These are phyloP conservation scores for Umbelopsis sp. DNA, from an alignment of 371 early-diverging fungal species.

Conservation along the genomic window DNA sequence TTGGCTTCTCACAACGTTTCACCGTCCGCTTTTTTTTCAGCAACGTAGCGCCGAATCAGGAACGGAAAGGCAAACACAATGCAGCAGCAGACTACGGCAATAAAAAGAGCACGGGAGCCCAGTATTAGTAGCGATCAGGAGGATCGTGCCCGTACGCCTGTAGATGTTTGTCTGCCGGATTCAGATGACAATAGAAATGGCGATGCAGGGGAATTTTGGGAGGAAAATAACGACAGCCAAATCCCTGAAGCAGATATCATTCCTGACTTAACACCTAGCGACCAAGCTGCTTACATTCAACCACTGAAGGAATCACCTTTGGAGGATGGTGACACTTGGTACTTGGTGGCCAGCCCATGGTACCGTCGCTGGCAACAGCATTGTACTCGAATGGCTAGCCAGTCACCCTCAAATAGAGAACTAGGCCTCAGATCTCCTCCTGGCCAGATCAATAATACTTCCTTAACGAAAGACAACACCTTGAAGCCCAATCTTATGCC, in stretches of 20 bases:
- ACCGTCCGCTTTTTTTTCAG: neutral
- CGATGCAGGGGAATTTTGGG: slow-evolving; percentile 14
- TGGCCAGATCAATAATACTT: slow-evolving; percentile 28
- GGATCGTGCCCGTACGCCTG: slow-evolving; percentile 10
- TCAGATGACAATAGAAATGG: neutral
- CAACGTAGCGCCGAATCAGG: slow-evolving; percentile 13
- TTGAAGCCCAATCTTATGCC: slow-evolving; percentile 22
- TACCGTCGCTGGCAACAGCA: slow-evolving; percentile 29
- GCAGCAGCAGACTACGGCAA: slow-evolving; percentile 17
- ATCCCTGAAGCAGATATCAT: slow-evolving; percentile 7
- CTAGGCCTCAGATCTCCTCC: slow-evolving; percentile 25
- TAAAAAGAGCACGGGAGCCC: slow-evolving; percentile 37
- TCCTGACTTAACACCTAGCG: slow-evolving; percentile 27
- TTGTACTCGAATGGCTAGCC: slow-evolving; percentile 28
- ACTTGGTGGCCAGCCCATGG: slow-evolving; percentile 28
- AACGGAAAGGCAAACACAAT: slow-evolving; percentile 4
- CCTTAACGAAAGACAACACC: slow-evolving; percentile 6
- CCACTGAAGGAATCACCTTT: slow-evolving; percentile 27
- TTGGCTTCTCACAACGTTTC: neutral
- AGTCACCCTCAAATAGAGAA: slow-evolving; percentile 2
- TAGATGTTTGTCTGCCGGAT: slow-evolving; percentile 10
- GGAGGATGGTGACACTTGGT: slow-evolving; percentile 26
- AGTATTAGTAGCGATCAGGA: slow-evolving; percentile 29
- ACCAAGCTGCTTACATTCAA: slow-evolving; percentile 27
- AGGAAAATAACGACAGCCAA: slow-evolving; percentile 8